phyloP scores from a whole-genome alignment of 2,329 filamentous ascomycete species.

The Westerdykella aurantiaca region DNA sequence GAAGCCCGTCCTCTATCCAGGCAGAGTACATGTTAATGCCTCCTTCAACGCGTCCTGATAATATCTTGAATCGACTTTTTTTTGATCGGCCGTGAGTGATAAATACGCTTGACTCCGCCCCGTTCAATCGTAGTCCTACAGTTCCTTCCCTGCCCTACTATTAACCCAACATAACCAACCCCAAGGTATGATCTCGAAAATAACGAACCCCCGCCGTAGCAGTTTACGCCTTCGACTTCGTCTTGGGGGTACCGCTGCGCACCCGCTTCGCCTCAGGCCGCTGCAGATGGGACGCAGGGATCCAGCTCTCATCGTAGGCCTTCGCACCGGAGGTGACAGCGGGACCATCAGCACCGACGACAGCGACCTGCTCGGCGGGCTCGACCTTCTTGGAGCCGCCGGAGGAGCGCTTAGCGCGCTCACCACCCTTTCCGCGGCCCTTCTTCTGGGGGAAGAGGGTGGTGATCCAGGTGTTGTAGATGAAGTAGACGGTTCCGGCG shows the following conservation, averaged over 20 bases:
- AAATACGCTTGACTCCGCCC: too few relatives aligned
- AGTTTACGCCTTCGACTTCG: conserved; percentile 30
- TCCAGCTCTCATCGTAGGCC: conserved; percentile 89
- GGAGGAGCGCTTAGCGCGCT: conserved; percentile 57
- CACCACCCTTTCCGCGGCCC: conserved; percentile 55
- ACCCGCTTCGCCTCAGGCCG: conserved; percentile 66
- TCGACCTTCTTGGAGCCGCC: conserved; percentile 65
- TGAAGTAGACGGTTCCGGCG: conserved; percentile 80
- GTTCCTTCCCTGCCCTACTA: neutral
- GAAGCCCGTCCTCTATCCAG: too few relatives aligned
- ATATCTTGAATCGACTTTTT: too few relatives aligned
- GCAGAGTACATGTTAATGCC: neutral
- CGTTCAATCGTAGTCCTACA: neutral
- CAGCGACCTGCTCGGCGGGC: conserved; percentile 51
- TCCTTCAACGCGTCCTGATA: neutral
- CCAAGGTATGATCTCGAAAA: too few relatives aligned
- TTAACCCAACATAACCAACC: neutral
- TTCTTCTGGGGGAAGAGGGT: conserved; percentile 86
- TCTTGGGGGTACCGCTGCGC: conserved; percentile 44
- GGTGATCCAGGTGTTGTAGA: conserved; percentile 97
- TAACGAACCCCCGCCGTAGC: too few relatives aligned
- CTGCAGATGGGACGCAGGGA: conserved; percentile 82
- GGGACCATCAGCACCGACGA: conserved; percentile 65
- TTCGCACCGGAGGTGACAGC: conserved; percentile 64
- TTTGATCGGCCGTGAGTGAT: too few relatives aligned